These are phyloP conservation scores for Saccharomycopsis sp. DNA, from an alignment of 805 yeast species.

Conservation along the genomic window DNA sequence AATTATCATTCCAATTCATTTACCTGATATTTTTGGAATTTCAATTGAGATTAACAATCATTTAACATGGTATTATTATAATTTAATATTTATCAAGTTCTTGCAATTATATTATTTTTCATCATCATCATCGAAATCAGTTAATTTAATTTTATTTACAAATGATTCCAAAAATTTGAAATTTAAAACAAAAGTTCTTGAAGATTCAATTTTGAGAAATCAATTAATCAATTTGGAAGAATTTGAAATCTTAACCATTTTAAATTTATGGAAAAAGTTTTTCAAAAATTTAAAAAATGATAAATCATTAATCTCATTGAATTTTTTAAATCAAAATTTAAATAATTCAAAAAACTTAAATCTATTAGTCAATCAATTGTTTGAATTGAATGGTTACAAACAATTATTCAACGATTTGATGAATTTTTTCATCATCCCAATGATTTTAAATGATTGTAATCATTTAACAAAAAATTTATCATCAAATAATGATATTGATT, in stretches of 20 bases:
- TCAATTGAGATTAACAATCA: conserved; percentile 22
- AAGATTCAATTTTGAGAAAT: conserved; percentile 32
- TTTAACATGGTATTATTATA: conserved; percentile 19
- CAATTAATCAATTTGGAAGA: conserved; percentile 45
- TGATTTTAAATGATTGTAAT: conserved; percentile 35
- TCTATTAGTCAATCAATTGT: conserved; percentile 27
- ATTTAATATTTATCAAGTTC: conserved; percentile 16
- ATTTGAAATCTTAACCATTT: conserved; percentile 45
- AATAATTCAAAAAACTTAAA: conserved; percentile 2
- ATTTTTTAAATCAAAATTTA: background rate
- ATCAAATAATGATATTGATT: conserved; percentile 31
- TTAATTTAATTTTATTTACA: conserved; percentile 11
- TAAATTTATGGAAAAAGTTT: conserved; percentile 32
- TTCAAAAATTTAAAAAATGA: conserved; percentile 29
- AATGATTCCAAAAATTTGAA: conserved; percentile 7
- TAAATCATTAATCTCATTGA: conserved; percentile 5
- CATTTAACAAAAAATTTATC: conserved; percentile 18
- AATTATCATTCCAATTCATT: conserved; percentile 33
- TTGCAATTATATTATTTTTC: conserved; percentile 9
- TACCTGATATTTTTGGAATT: conserved; percentile 25
- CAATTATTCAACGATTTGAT: conserved; percentile 21
- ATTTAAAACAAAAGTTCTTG: conserved; percentile 19
- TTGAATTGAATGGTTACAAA: conserved; percentile 25
- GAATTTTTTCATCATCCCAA: conserved; percentile 23
- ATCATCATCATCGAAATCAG: background rate